Conservation (phyloP, 2,329 filamentous ascomycete species). For the Fusarium sp. region DNA sequence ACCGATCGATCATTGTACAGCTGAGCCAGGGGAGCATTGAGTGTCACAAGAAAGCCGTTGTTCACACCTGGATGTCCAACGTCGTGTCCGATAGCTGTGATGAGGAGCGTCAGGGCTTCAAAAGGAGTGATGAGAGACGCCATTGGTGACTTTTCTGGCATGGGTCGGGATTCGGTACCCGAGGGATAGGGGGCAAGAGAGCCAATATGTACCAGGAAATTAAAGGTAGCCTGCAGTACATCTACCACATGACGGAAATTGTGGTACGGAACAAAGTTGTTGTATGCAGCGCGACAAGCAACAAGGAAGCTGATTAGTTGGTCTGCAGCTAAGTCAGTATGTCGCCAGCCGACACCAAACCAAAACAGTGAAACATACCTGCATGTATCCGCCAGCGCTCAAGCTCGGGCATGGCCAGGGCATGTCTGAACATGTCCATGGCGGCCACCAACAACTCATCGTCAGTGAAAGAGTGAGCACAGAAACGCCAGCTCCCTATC, state of each 20-base stretch:
- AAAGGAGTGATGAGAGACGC: slow-evolving; percentile 84
- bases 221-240: slow-evolving; percentile 92
- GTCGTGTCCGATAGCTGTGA: slow-evolving; percentile 97
- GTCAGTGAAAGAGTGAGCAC: slow-evolving; percentile 88
- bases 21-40: slow-evolving; percentile 93
- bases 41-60: slow-evolving; percentile 92
- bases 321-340: slow-evolving; percentile 67
- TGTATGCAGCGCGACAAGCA: slow-evolving; percentile 93
- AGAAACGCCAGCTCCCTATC: slow-evolving; percentile 87
- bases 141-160: slow-evolving; percentile 71
- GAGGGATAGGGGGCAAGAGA: slow-evolving; percentile 76
- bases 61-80: slow-evolving; percentile 98
- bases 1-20: slow-evolving; percentile 98
- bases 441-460: slow-evolving; percentile 90
- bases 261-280: slow-evolving; percentile 95
- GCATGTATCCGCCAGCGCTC: slow-evolving; percentile 83
- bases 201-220: slow-evolving; percentile 86
- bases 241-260: slow-evolving; percentile 98
- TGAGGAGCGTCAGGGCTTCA: slow-evolving; percentile 87
- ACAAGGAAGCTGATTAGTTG: slow-evolving; percentile 88
- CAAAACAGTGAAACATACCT: slow-evolving; percentile 66
- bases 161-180: slow-evolving; percentile 49
- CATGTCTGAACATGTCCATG: slow-evolving; percentile 91
- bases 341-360: slow-evolving; percentile 19
- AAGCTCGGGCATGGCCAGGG: slow-evolving; percentile 83